Conservation (phyloP, 139 green algal genomes). For the Diplosphaera chodatii region DNA sequence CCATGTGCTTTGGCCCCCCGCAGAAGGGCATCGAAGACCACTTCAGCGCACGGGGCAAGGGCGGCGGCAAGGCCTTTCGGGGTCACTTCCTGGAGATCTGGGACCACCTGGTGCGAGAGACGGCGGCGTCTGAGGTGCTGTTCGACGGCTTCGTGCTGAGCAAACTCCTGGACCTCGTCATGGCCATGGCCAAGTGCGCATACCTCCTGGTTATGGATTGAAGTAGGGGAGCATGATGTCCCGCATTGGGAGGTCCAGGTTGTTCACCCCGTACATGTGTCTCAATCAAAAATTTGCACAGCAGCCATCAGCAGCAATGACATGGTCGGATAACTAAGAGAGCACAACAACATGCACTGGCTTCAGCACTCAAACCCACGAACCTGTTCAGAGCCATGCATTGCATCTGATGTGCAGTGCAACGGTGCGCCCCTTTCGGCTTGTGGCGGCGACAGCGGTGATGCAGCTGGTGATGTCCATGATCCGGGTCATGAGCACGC, state of each 20-base stretch:
- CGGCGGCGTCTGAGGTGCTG: slow-evolving; percentile 32
- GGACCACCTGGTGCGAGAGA: slow-evolving; percentile 30
- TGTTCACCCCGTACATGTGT: too few relatives aligned
- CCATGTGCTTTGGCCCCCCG: too few relatives aligned
- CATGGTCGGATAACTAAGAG: too few relatives aligned
- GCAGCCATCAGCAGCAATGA: too few relatives aligned
- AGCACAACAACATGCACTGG: too few relatives aligned
- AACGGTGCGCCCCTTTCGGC: slow-evolving; percentile 50
- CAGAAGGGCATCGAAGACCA: slow-evolving; percentile 38
- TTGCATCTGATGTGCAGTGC: too few relatives aligned
- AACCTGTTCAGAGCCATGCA: too few relatives aligned
- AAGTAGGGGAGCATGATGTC: too few relatives aligned
- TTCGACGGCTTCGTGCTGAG: slow-evolving; percentile 55
- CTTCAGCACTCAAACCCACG: too few relatives aligned
- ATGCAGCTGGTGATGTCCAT: slow-evolving; percentile 58
- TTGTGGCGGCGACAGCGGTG: slow-evolving; percentile 56
- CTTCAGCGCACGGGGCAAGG: slow-evolving; percentile 26
- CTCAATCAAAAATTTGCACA: too few relatives aligned
- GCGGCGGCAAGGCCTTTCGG: slow-evolving; percentile 20
- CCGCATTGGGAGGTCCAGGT: too few relatives aligned
- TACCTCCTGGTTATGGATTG: too few relatives aligned
- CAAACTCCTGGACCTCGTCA: slow-evolving; percentile 39
- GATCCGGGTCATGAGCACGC: slow-evolving; percentile 30
- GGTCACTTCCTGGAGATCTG: slow-evolving; percentile 54
- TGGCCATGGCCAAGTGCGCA: slow-evolving; percentile 55